These are phyloP conservation scores for Pestalotiopsis sp. DNA, from an alignment of 2,329 filamentous ascomycete species.

Conservation along the genomic window DNA sequence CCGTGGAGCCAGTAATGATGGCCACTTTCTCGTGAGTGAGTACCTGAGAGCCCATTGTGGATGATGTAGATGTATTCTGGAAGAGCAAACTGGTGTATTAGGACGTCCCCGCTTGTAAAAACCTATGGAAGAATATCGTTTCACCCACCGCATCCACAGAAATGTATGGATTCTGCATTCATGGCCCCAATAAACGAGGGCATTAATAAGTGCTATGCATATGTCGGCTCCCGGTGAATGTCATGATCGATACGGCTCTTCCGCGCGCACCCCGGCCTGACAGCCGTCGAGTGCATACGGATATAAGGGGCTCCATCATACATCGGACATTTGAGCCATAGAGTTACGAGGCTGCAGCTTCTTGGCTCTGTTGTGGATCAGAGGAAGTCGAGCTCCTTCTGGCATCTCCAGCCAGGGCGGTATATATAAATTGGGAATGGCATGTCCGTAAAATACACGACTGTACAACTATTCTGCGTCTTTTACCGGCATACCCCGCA, in stretches of 20 bases:
- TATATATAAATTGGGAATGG: not conserved
- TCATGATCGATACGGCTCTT: not conserved
- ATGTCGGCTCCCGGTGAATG: not conserved
- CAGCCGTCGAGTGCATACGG: not conserved
- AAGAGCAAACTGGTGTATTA: not conserved
- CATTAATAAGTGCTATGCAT: not conserved
- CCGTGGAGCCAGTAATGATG: conserved; percentile 11
- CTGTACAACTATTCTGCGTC: not conserved
- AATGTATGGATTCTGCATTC: not conserved
- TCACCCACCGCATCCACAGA: not conserved
- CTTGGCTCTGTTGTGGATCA: not conserved
- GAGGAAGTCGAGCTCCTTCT: not conserved
- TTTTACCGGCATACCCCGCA: not conserved
- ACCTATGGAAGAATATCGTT: not conserved
- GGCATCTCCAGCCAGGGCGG: not conserved
- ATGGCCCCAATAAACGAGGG: not conserved
- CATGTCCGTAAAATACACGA: not conserved
- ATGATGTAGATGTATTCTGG: not conserved
- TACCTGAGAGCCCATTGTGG: not conserved
- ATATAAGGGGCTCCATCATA: not conserved
- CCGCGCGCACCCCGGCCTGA: not conserved
- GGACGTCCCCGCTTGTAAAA: too few relatives aligned
- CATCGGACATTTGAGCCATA: not conserved
- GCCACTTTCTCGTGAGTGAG: not conserved
- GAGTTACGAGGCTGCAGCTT: not conserved